Evolutionary conservation across 2,329 filamentous ascomycete genomes (phyloP), one percentile per base, ranked within the genome.

Genomic region (Beauveria caledonica): DNA sequence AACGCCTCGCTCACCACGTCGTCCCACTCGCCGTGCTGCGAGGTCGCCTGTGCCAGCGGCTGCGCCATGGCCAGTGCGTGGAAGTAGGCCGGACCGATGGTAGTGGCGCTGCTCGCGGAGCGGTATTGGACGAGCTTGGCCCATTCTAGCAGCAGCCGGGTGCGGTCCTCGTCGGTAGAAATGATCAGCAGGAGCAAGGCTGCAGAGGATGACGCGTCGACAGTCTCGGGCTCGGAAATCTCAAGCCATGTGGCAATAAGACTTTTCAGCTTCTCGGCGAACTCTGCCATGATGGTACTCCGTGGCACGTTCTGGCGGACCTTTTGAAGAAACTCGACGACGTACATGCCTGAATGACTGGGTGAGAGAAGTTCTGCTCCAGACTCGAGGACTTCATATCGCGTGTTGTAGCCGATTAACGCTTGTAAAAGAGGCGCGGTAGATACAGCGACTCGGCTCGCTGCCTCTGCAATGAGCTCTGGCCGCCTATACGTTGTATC

Each of bases 391-490:
- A 46, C 13, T 29, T 64, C 48, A 8, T 49, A 50, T 3, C 63
- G 58, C 5, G 55, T 48, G 27, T 61, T 36, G 3, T 64, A 62
- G 0, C 73, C 60, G 3, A 71, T 59, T 3, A 69, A 67, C n/a
- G 73, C 65, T 60, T 82, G 75, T 2, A 84, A 66, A 1, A 80
- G 59, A 0, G 82, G 81, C 10, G 79, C 71, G 0, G 75, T 70
- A 5, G 85, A 79, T 7, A 82, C 75, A 11, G 87, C 75, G 1
- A 90, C 75, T n/a, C 75, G 76, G 65, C 83, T 80, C 15, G 79
- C 78, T 0, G 84, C 83, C 66, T 88, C 85, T 27, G 84, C 83
- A 4, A 88, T 78, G 23, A 89, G 76, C 61, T 89, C 87, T 0
- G 84, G 85, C 25, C 83, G 82, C 19, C 87, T 78, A 63, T 80